Conservation (phyloP, 2,329 filamentous ascomycete species). For the Exserohilum rostratum region DNA sequence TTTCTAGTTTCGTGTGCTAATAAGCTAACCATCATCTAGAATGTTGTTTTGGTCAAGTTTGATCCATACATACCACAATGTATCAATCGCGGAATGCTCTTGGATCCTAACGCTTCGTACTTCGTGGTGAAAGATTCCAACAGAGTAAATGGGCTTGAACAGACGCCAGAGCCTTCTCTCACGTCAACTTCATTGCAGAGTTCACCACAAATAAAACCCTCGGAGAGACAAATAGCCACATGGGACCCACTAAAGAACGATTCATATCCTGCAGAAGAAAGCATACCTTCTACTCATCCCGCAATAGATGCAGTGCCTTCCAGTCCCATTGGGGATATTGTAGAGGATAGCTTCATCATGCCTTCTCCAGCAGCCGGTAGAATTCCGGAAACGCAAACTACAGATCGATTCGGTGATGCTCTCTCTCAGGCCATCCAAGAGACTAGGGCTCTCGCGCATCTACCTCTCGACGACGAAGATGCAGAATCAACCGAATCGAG, state of each 20-base stretch:
- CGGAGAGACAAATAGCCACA: constrained; percentile 50
- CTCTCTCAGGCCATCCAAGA: constrained; percentile 69
- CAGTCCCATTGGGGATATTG: constrained; percentile 23
- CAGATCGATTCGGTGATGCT: constrained; percentile 55
- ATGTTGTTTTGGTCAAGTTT: constrained; percentile 57
- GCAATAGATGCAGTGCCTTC: background rate
- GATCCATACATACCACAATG: constrained; percentile 54
- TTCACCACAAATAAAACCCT: constrained; percentile 60
- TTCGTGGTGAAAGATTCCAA: constrained; percentile 65
- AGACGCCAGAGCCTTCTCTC: constrained; percentile 7
- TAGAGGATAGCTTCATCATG: constrained; percentile 40
- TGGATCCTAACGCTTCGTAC: constrained; percentile 62
- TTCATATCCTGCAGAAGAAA: constrained; percentile 50
- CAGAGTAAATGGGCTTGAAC: constrained; percentile 10
- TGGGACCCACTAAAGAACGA: constrained; percentile 37
- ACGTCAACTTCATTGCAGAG: constrained; percentile 25
- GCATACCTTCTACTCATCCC: constrained; percentile 18
- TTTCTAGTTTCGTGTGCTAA: background rate
- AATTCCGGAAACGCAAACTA: background rate
- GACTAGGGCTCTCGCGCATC: constrained; percentile 64
- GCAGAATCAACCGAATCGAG: constrained; percentile 30
- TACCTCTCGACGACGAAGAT: constrained; percentile 55
- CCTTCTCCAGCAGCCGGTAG: constrained; percentile 14
- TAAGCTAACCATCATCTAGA: constrained; percentile 28
- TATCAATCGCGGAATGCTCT: constrained; percentile 47